These are phyloP conservation scores for Amylostereum chailletii DNA, from an alignment of 1,284 basidiomycete genomes.

Conservation along the genomic window DNA sequence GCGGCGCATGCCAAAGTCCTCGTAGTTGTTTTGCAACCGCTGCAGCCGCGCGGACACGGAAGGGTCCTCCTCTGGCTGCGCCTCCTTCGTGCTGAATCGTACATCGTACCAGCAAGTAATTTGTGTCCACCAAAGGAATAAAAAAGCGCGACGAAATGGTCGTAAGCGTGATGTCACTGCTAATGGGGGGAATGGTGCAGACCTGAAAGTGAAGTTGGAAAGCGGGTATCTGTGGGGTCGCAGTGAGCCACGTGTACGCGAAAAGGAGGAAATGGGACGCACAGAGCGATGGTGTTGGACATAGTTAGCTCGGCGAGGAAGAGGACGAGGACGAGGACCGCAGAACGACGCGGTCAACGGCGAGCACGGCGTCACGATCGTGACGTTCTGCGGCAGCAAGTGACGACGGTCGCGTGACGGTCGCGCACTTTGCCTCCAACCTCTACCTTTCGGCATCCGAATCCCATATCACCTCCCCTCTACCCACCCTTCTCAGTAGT, in stretches of 20 bases:
- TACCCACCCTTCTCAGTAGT: too few relatives aligned
- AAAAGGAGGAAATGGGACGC: slow-evolving; percentile 19
- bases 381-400: too few relatives aligned
- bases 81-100: slow-evolving; percentile 73
- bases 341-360: too few relatives aligned
- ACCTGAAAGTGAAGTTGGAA: slow-evolving; percentile 87
- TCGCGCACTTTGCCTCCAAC: too few relatives aligned
- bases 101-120: not conserved
- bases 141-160: not conserved
- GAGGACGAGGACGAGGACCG: too few relatives aligned
- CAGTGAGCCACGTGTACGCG: not conserved
- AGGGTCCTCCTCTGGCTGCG: slow-evolving; percentile 94
- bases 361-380: too few relatives aligned
- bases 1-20: slow-evolving; percentile 89
- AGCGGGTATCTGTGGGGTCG: slow-evolving; percentile 54
- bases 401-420: too few relatives aligned
- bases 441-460: too few relatives aligned
- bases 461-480: too few relatives aligned
- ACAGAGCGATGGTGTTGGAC: slow-evolving; percentile 75
- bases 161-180: too few relatives aligned
- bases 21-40: slow-evolving; percentile 91
- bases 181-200: slow-evolving; percentile 5
- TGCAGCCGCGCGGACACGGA: slow-evolving; percentile 87
- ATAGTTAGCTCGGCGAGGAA: slow-evolving; percentile 25
- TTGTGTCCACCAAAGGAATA: not conserved